Evolutionary conservation across 805 yeast species (phyloP), one percentile per base, ranked within the genome.

Genomic region (Sugiyamaella mastotermitis): DNA sequence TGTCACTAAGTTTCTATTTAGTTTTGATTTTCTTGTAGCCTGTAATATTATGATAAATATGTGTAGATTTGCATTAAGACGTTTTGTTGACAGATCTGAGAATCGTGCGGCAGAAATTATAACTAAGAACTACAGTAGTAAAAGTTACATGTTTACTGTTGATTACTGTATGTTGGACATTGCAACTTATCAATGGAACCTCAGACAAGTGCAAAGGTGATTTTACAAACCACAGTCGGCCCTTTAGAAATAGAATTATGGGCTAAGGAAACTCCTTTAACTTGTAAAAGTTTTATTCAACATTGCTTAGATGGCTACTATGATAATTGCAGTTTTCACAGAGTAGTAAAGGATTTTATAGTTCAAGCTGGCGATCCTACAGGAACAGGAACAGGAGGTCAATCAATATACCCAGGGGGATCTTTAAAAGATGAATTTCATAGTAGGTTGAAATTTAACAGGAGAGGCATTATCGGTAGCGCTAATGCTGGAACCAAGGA

Each of bases 201-300:
- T 3, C 42, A 39, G 9, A 44, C 57, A 7, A 43, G 50, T 13
- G 59, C 58, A 3, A 72, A 71, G 46, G 79, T 77, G n/a, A 54
- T 64, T 2, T 43, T 83, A 2, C 48, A 56, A 13, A 80, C 90
- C 0, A 61, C 72, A 2, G 76, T 74, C 39, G 90, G 90, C 0
- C 58, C 64, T 2, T 56, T 82, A 0, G 74, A 68, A 18, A 56
- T 81, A 1, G 87, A 77, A 41, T 54, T 82, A 5, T 83, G 81
- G 78, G 83, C 87, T 9, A 74, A 74, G 47, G 85, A 83, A 52
- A 57, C 72, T 3, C 86, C 87, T 0, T 43, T 46, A 0, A 66
- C 76, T 1, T 51, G 71, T 21, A 51, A 66, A 24, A 50, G 52
- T 26, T 80, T 82, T 47, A 51, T 82, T n/a, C 62, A 65, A 35